These are phyloP conservation scores for Taphrina populina DNA, from an alignment of 1,139 yeast species.

Conservation along the genomic window DNA sequence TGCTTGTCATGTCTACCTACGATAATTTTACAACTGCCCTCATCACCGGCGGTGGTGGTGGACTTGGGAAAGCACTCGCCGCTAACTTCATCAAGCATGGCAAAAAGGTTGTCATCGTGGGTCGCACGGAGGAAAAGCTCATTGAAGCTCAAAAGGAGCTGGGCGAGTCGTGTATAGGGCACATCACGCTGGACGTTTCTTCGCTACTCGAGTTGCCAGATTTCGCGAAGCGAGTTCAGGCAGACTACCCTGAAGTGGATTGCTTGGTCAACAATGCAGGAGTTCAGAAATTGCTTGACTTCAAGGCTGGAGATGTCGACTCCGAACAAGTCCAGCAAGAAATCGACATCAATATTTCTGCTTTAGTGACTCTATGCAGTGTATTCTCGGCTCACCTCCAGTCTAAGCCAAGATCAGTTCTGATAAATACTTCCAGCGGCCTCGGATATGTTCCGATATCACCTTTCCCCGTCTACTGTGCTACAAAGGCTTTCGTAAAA, in stretches of 20 bases:
- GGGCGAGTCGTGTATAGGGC: constrained; percentile 7
- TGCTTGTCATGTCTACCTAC: constrained; percentile 13
- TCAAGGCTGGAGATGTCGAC: constrained; percentile 10
- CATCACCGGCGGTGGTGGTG: constrained; percentile 27
- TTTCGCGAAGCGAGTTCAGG: constrained; percentile 1
- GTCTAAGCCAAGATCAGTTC: constrained; percentile 1
- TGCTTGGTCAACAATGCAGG: constrained; percentile 27
- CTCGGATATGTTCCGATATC: constrained; percentile 17
- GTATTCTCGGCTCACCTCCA: constrained; percentile 15
- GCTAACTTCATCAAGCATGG: constrained; percentile 17
- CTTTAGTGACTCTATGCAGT: constrained; percentile 5
- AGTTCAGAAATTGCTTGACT: constrained; percentile 17
- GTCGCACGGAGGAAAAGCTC: constrained; percentile 24
- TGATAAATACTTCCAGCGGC: constrained; percentile 14
- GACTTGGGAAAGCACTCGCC: constrained; percentile 23
- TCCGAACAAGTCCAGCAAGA: not conserved
- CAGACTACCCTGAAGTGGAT: constrained; percentile 26
- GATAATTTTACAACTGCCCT: constrained; percentile 8
- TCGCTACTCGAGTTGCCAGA: not conserved
- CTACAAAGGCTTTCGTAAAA: constrained; percentile 16
- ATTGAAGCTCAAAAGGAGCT: constrained; percentile 17
- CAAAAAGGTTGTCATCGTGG: constrained; percentile 26
- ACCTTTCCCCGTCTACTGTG: constrained; percentile 6
- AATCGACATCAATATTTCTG: constrained; percentile 17
- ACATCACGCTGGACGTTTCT: constrained; percentile 9